Percentiles rank a stretch among this genome's conserved stretches.
Conservation (phyloP, 306 rosid species). For the Adenanthera pavonina region DNA sequence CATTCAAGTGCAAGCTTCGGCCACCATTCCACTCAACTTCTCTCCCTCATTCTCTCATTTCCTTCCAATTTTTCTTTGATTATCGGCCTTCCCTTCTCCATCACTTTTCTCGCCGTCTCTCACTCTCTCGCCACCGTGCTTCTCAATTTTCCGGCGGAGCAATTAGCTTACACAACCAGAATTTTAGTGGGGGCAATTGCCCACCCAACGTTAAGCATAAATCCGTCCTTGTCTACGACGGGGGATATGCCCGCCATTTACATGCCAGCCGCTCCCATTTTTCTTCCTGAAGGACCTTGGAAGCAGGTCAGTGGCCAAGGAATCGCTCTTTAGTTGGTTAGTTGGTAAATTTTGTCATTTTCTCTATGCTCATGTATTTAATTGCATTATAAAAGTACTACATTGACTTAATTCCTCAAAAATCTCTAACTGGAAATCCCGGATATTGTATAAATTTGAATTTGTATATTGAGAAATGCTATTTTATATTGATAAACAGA, state of each 20-base stretch:
- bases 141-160: too few relatives aligned
- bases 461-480: not conserved
- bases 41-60: too few relatives aligned
- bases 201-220: too few relatives aligned
- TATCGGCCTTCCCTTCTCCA: too few relatives aligned
- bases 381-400: not conserved
- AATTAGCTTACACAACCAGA: too few relatives aligned
- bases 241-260: slow-evolving; percentile 43
- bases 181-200: too few relatives aligned
- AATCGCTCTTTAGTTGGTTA: not conserved
- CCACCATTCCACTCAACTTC: too few relatives aligned
- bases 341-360: not conserved
- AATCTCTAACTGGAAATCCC: not conserved
- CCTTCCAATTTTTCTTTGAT: too few relatives aligned
- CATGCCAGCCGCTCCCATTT: slow-evolving; percentile 85
- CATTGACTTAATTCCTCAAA: not conserved
- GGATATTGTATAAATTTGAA: not conserved
- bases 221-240: not conserved
- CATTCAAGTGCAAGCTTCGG: too few relatives aligned
- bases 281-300: slow-evolving; percentile 94
- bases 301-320: slow-evolving; percentile 59
- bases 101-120: too few relatives aligned
- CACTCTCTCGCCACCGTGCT: too few relatives aligned
- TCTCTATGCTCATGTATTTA: not conserved
- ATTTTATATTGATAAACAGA: not conserved